A percentile compares a stretch with the other conserved stretches of the same genome.
phyloP scores from a whole-genome alignment of 768 basidiomycete species.

The Termitomyces sp. region DNA sequence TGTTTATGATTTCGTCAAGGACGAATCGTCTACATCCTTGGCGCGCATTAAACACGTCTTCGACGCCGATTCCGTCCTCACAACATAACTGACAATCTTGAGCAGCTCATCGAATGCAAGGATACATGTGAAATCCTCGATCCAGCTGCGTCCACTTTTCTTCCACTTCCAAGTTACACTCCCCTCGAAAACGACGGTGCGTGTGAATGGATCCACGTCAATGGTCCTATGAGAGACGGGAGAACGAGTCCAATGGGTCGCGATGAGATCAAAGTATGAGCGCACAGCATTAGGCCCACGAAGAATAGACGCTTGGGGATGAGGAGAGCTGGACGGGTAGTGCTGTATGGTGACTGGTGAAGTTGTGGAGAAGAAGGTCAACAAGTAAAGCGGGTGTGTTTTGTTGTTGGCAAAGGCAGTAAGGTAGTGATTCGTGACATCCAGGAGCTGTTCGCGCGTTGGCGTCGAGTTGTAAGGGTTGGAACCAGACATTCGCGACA shows the following conservation, averaged over 20 bases:
- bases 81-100: conserved; percentile 35
- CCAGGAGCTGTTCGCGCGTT: conserved; percentile 24
- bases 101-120: conserved; percentile 37
- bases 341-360: conserved; percentile 35
- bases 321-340: conserved; percentile 26
- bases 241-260: conserved; percentile 37
- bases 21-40: conserved; percentile 24
- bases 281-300: conserved; percentile 39
- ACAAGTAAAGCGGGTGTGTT: conserved; percentile 25
- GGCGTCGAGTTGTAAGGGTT: conserved; percentile 8
- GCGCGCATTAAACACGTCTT: conserved; percentile 44
- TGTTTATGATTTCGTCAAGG: conserved; percentile 13
- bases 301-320: conserved; percentile 28
- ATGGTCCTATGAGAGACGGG: conserved; percentile 19
- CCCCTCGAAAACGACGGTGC: conserved; percentile 28
- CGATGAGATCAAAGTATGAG: conserved; percentile 43
- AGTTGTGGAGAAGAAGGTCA: conserved; percentile 33
- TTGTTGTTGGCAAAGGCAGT: conserved; percentile 27
- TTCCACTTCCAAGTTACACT: conserved; percentile 43
- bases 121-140: conserved; percentile 40
- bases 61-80: conserved; percentile 31
- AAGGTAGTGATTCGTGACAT: conserved; percentile 29
- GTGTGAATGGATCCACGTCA: conserved; percentile 17
- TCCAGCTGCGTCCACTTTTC: conserved; percentile 34
- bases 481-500: neutral